phyloP scores from a whole-genome alignment of 805 yeast genomes.

The Ogataea corticis region DNA sequence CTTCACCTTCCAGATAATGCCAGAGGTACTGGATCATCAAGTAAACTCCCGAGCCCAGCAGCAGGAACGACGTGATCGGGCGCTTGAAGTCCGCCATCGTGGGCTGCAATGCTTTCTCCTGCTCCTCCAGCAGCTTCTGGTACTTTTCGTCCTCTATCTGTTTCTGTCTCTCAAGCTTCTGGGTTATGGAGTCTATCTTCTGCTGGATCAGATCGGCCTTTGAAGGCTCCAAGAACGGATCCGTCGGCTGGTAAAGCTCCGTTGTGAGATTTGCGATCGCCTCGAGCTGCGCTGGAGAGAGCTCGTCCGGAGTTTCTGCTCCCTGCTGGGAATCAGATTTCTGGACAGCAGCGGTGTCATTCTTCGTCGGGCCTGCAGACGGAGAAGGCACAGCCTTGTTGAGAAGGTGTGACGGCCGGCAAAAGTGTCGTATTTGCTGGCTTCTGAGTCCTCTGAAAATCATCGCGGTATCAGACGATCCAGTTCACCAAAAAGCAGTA shows the following conservation, averaged over 20 bases:
- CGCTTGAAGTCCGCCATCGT: conserved; percentile 34
- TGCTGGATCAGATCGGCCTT: conserved; percentile 32
- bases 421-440: conserved; percentile 1
- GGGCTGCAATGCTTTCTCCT: conserved; percentile 28
- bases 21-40: conserved; percentile 34
- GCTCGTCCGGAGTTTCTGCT: background rate
- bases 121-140: conserved; percentile 17
- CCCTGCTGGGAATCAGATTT: background rate
- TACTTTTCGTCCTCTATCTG: conserved; percentile 24
- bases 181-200: conserved; percentile 26
- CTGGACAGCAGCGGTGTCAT: background rate
- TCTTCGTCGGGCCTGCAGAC: conserved; percentile 6
- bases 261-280: conserved; percentile 23
- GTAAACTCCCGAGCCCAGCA: conserved; percentile 35
- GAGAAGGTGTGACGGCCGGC: background rate
- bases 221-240: conserved; percentile 32
- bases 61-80: conserved; percentile 33
- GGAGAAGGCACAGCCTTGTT: background rate
- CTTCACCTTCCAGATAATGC: conserved; percentile 35
- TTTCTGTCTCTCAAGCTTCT: conserved; percentile 25
- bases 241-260: conserved; percentile 27
- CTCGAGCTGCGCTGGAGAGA: conserved; percentile 16
- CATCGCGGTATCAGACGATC: too few relatives aligned
- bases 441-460: background rate
- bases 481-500: too few relatives aligned